A percentile compares a stretch with the other conserved stretches of the same genome.
Conservation (phyloP, 2,329 filamentous ascomycete genomes). For the Triangularia setosa region DNA sequence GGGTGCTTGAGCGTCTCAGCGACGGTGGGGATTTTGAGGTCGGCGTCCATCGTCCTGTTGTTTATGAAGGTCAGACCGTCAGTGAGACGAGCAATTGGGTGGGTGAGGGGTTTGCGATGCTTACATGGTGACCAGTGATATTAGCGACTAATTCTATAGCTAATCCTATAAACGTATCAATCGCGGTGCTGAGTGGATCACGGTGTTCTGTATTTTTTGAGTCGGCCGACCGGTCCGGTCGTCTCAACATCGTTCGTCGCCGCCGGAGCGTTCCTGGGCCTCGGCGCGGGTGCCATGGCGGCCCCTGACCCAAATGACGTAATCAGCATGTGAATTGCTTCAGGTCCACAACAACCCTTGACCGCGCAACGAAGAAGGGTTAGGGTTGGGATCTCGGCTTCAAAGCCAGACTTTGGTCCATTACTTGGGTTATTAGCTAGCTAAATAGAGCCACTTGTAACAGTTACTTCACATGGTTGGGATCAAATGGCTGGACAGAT, state of each 20-base stretch:
- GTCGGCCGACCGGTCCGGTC: neutral
- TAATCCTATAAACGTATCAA: neutral
- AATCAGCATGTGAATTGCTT: neutral
- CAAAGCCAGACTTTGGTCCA: neutral
- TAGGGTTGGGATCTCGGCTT: neutral
- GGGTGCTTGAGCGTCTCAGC: constrained; percentile 61
- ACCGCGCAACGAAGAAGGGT: neutral
- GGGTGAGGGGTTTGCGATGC: neutral
- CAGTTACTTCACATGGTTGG: neutral
- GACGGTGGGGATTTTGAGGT: constrained; percentile 38
- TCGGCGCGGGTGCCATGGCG: neutral
- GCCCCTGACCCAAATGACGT: neutral
- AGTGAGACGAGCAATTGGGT: neutral
- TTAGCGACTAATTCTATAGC: neutral
- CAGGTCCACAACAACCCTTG: neutral
- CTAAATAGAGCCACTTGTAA: neutral
- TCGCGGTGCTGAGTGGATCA: neutral
- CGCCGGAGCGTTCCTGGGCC: neutral
- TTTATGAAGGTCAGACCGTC: too few species aligned
- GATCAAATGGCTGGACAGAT: neutral
- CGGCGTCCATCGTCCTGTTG: neutral
- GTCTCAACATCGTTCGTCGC: neutral
- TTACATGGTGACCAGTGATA: neutral
- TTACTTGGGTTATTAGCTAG: neutral
- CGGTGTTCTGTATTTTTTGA: neutral